phyloP scores from a whole-genome alignment of 352 stramenopile species.

The Phytophthora syringae region DNA sequence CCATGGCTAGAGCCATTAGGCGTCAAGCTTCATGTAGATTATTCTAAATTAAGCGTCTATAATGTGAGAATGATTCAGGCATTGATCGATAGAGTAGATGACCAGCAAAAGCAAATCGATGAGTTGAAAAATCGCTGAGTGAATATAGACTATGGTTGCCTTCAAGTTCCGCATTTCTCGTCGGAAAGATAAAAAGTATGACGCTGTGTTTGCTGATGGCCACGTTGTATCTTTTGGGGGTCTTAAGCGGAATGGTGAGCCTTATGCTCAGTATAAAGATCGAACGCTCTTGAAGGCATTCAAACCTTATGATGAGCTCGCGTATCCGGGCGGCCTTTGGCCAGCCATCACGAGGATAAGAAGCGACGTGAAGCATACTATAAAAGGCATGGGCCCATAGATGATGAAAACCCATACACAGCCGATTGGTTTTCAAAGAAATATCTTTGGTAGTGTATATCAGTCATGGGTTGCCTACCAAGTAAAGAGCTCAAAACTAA shows the following conservation, averaged over 20 bases:
- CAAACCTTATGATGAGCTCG: neutral
- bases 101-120: conserved; percentile 4
- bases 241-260: conserved; percentile 9
- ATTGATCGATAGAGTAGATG: neutral
- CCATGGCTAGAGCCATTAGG: too few relatives aligned
- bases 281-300: neutral
- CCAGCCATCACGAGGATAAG: neutral
- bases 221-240: conserved; percentile 14
- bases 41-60: too few relatives aligned
- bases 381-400: neutral
- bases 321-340: too few relatives aligned
- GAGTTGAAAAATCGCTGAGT: conserved; percentile 11
- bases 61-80: conserved; percentile 19
- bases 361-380: neutral
- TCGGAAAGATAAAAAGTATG: conserved; percentile 12
- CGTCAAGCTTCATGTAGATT: too few relatives aligned
- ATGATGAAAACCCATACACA: neutral
- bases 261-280: conserved; percentile 5
- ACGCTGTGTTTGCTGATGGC: conserved; percentile 15
- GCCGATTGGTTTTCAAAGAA: conserved; percentile 3
- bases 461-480: neutral
- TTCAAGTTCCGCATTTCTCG: conserved; percentile 5
- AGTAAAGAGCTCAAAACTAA: conserved; percentile 7
- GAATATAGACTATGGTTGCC: conserved; percentile 11
- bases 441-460: conserved; percentile 4